Percentiles rank a stretch among this genome's conserved stretches.
phyloP scores from a whole-genome alignment of 768 basidiomycete genomes.

The Macrolepiota albuminosa region DNA sequence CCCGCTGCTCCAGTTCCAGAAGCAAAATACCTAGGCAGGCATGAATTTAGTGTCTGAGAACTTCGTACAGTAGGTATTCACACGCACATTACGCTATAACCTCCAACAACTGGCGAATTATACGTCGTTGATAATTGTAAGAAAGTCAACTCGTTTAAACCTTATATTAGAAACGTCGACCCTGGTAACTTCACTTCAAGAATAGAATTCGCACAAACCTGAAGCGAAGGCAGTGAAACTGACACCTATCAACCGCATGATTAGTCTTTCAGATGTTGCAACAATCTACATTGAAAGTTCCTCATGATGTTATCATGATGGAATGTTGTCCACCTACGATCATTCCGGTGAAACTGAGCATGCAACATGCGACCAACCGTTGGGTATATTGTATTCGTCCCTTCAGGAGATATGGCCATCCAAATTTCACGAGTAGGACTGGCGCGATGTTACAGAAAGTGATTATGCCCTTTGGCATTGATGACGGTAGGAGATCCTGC shows the following conservation, averaged over 20 bases:
- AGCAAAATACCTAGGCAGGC: conserved; percentile 68
- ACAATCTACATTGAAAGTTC: conserved; percentile 52
- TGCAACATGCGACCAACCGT: conserved; percentile 73
- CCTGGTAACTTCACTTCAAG: neutral
- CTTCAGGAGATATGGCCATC: conserved; percentile 87
- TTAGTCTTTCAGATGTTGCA: conserved; percentile 60
- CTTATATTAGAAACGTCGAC: conserved; percentile 28
- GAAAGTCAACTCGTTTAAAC: conserved; percentile 92
- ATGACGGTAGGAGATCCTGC: conserved; percentile 85
- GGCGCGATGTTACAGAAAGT: conserved; percentile 94
- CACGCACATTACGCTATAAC: conserved; percentile 74
- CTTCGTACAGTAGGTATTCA: too few species aligned
- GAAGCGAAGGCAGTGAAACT: conserved; percentile 79
- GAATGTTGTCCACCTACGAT: conserved; percentile 47
- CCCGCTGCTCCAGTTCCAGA: conserved; percentile 95
- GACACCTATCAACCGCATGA: conserved; percentile 75
- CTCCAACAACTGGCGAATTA: conserved; percentile 56
- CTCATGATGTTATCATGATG: neutral
- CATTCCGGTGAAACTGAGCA: conserved; percentile 79
- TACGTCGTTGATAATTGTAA: conserved; percentile 86
- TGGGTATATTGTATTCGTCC: conserved; percentile 79
- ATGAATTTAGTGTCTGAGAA: neutral
- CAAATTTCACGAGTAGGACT: conserved; percentile 78
- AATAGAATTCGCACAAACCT: conserved; percentile 34
- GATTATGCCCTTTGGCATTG: conserved; percentile 92